A percentile compares a stretch with the other conserved stretches of the same genome.
These are phyloP conservation scores for Pythium aquatile DNA, from an alignment of 352 stramenopile genomes.

Conservation along the genomic window DNA sequence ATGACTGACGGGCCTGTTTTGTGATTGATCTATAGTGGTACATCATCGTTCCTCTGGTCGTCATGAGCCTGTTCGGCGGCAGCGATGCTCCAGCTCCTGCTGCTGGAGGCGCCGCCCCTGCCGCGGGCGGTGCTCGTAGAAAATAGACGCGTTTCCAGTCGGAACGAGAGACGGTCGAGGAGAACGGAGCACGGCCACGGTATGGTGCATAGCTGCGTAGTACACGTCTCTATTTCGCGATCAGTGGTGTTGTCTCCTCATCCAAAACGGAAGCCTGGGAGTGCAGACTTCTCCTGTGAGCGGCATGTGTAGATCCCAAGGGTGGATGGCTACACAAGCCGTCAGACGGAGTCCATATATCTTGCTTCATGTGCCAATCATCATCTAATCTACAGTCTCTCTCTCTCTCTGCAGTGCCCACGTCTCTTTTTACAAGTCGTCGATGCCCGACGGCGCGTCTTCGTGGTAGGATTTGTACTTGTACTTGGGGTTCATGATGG, in stretches of 20 bases:
- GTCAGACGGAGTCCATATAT: no score
- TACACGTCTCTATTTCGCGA: background rate
- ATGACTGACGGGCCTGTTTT: background rate
- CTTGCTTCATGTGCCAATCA: no score
- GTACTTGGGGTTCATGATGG: constrained; percentile 32
- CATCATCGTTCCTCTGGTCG: constrained; percentile 74
- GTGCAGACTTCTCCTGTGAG: no score
- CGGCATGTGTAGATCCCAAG: no score
- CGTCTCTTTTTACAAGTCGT: constrained; percentile 15
- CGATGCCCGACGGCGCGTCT: constrained; percentile 12
- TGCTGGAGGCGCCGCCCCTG: constrained; percentile 27
- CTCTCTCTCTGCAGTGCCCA: no score
- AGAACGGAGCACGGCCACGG: background rate
- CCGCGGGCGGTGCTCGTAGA: constrained; percentile 32
- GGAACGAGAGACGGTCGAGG: background rate
- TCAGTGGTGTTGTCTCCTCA: background rate
- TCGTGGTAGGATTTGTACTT: constrained; percentile 31
- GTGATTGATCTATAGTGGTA: constrained; percentile 59
- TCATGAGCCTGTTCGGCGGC: constrained; percentile 71
- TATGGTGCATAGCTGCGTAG: background rate
- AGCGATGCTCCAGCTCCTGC: constrained; percentile 38
- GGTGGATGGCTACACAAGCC: no score
- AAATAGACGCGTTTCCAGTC: constrained; percentile 27
- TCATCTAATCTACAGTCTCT: no score
- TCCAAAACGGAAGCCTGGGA: no score